A percentile compares a stretch with the other conserved stretches of the same genome.
Evolutionary conservation across 805 yeast genomes (phyloP).

Genomic region (Schwanniomyces vanrijiae): DNA sequence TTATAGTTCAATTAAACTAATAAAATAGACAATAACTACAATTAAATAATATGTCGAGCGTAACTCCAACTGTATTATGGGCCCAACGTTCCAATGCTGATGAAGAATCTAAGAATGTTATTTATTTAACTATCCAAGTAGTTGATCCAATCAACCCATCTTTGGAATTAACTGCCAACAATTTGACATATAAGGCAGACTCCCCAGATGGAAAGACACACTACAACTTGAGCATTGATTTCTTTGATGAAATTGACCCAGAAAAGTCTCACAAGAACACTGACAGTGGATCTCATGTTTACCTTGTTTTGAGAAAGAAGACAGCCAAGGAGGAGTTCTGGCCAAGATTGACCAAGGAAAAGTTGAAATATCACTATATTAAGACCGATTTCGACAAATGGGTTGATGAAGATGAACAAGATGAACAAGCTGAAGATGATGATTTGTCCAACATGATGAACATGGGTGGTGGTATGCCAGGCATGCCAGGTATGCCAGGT

Average conservation of each 20-base stretch:
- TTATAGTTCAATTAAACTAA: neutral
- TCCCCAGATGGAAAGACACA: constrained; percentile 46
- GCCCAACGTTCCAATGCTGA: constrained; percentile 90
- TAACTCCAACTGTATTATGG: constrained; percentile 71
- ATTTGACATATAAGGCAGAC: constrained; percentile 51
- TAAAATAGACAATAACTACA: neutral
- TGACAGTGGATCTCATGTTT: constrained; percentile 56
- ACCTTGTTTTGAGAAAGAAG: constrained; percentile 69
- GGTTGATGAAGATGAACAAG: constrained; percentile 99
- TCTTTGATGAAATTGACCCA: constrained; percentile 72
- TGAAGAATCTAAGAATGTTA: constrained; percentile 69
- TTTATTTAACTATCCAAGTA: constrained; percentile 72
- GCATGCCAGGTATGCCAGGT: constrained; percentile 31
- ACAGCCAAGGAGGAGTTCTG: constrained; percentile 74
- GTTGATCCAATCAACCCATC: constrained; percentile 66
- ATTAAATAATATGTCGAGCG: constrained; percentile 15
- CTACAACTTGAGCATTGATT: constrained; percentile 70
- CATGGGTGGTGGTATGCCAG: constrained; percentile 12
- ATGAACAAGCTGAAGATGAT: constrained; percentile 56
- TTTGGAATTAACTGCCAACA: constrained; percentile 57
- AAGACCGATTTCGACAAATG: constrained; percentile 96
- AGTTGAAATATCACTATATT: constrained; percentile 73
- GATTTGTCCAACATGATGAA: constrained; percentile 33
- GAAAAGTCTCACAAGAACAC: constrained; percentile 60
- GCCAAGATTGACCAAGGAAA: constrained; percentile 93